A percentile compares a stretch with the other conserved stretches of the same genome.
Evolutionary conservation across 805 yeast species (phyloP).

Genomic region (Aciculoconidium aculeatum): DNA sequence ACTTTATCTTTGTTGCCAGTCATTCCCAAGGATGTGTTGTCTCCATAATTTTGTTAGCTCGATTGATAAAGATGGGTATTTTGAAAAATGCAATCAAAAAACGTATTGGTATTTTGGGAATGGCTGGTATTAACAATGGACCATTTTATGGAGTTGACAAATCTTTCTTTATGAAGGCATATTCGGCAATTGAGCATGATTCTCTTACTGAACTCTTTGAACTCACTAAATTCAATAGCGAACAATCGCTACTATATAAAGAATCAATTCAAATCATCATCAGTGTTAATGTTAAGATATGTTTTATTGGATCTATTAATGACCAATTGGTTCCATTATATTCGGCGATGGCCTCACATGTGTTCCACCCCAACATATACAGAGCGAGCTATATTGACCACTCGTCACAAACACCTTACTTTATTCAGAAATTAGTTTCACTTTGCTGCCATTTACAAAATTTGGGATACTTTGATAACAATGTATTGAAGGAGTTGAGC

Average conservation of each 20-base stretch:
- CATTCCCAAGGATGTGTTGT: constrained; percentile 98
- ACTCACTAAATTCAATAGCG: constrained; percentile 69
- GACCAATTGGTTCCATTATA: constrained; percentile 93
- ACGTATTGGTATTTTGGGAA: constrained; percentile 69
- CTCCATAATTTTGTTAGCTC: constrained; percentile 70
- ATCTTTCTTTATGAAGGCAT: constrained; percentile 76
- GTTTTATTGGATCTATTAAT: constrained; percentile 83
- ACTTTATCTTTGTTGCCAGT: constrained; percentile 83
- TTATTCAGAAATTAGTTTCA: constrained; percentile 68
- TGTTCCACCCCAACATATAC: constrained; percentile 83
- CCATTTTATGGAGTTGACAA: constrained; percentile 91
- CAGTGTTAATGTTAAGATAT: constrained; percentile 65
- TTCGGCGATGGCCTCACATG: constrained; percentile 77
- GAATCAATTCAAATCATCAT: constrained; percentile 63
- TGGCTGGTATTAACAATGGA: constrained; percentile 96
- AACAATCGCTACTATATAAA: constrained; percentile 65
- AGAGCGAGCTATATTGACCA: constrained; percentile 88
- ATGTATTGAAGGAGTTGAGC: constrained; percentile 79
- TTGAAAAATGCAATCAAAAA: constrained; percentile 34
- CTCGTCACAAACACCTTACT: constrained; percentile 69
- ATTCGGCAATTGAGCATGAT: constrained; percentile 84
- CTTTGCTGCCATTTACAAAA: constrained; percentile 71
- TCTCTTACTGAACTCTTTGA: constrained; percentile 83
- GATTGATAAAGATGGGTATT: constrained; percentile 54
- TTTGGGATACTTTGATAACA: constrained; percentile 77